Evolutionary conservation across 331 rosid species (phyloP).

Genomic region (Malus hybrid): DNA sequence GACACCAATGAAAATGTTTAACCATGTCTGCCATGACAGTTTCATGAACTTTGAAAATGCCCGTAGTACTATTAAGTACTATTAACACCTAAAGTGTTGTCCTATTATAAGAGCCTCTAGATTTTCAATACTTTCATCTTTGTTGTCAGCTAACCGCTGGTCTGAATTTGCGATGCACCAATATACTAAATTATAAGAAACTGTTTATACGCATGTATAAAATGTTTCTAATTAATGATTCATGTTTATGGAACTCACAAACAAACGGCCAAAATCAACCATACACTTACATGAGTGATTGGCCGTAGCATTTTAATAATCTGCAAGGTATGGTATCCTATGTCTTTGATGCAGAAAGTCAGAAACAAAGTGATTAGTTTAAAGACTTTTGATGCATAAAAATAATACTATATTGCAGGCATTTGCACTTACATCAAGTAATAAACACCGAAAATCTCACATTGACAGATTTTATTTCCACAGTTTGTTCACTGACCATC

Average conservation of each 20-base stretch:
- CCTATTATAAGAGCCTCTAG: background rate
- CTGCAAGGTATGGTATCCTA: background rate
- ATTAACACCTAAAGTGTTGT: background rate
- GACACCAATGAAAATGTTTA: background rate
- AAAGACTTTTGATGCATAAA: background rate
- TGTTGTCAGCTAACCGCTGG: background rate
- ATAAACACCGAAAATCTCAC: background rate
- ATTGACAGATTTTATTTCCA: background rate
- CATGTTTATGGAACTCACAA: too few relatives aligned
- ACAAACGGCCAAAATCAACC: too few relatives aligned
- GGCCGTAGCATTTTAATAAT: background rate
- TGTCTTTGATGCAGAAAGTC: constrained; percentile 9
- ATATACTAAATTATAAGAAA: background rate
- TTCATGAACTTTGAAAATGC: background rate
- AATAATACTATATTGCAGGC: background rate
- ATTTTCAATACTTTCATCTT: background rate
- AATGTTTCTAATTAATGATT: too few relatives aligned
- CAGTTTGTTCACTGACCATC: constrained; percentile 1
- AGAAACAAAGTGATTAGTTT: background rate
- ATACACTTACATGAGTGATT: too few relatives aligned
- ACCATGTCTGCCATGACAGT: background rate
- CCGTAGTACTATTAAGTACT: background rate
- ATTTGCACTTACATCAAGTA: background rate
- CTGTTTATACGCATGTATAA: background rate
- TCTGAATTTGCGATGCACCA: background rate